Percentiles rank a stretch among this genome's conserved stretches.
phyloP scores from a whole-genome alignment of 208 protist species.

The Herpetomonas muscarum region DNA sequence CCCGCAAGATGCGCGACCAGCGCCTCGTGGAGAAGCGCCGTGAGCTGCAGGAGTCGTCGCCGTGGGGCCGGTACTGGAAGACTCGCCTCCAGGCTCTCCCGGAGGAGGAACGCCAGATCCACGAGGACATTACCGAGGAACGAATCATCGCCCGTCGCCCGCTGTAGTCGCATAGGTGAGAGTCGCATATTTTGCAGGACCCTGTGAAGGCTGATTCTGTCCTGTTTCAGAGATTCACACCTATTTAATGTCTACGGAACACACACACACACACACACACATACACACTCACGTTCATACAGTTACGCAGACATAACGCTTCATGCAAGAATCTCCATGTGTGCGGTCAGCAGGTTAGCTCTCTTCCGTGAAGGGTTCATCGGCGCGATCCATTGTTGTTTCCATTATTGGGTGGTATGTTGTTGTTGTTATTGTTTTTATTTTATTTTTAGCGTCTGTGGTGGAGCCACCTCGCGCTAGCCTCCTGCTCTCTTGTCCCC shows the following conservation, averaged over 20 bases:
- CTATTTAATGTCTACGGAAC: neutral
- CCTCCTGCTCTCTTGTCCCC: too few relatives aligned
- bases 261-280: neutral
- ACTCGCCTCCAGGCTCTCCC: slow-evolving; percentile 63
- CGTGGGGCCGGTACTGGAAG: slow-evolving; percentile 67
- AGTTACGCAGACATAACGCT: too few relatives aligned
- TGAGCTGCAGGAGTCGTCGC: slow-evolving; percentile 57
- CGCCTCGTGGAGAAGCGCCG: slow-evolving; percentile 39
- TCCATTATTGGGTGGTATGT: slow-evolving; percentile 1
- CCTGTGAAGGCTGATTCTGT: too few relatives aligned
- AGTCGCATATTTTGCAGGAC: too few relatives aligned
- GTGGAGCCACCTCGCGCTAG: too few relatives aligned
- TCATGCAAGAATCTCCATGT: too few relatives aligned
- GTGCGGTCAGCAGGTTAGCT: too few relatives aligned
- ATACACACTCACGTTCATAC: neutral
- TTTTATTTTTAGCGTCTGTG: too few relatives aligned
- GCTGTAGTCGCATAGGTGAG: too few relatives aligned
- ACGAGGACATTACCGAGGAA: slow-evolving; percentile 77
- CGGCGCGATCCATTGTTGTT: too few relatives aligned
- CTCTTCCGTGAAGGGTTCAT: too few relatives aligned
- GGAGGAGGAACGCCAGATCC: slow-evolving; percentile 51
- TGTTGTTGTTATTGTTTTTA: slow-evolving; percentile 1
- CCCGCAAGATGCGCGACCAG: slow-evolving; percentile 43
- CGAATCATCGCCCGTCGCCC: slow-evolving; percentile 47
- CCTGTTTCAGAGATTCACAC: neutral